phyloP scores from a whole-genome alignment of 495 filamentous ascomycete species.

The Antarctomyces pellizariae region DNA sequence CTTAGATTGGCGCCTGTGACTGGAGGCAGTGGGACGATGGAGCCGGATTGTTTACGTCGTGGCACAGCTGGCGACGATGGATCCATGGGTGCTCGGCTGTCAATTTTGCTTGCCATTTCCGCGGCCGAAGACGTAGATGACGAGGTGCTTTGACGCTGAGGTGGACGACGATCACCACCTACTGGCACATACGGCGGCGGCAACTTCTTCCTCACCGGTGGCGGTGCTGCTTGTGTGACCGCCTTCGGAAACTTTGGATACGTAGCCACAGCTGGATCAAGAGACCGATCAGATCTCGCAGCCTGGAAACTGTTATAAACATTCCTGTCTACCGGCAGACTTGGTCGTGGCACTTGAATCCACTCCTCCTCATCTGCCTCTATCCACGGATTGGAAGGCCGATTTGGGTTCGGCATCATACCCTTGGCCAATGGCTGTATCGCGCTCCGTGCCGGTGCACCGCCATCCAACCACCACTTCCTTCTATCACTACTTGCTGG shows the following conservation, averaged over 20 bases:
- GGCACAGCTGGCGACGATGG: slow-evolving; percentile 6
- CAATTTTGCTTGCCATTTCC: too few species aligned
- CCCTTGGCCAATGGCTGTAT: slow-evolving; percentile 37
- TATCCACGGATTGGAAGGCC: slow-evolving; percentile 64
- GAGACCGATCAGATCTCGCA: slow-evolving; percentile 18
- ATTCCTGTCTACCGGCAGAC: slow-evolving; percentile 20
- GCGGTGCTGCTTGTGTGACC: too few species aligned
- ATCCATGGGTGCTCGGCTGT: too few species aligned
- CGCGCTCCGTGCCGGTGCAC: slow-evolving; percentile 48
- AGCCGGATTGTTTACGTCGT: slow-evolving; percentile 7
- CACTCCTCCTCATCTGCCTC: slow-evolving; percentile 50
- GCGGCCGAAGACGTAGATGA: background rate
- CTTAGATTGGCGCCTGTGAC: slow-evolving; percentile 7
- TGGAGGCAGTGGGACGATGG: slow-evolving; percentile 1
- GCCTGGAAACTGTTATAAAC: slow-evolving; percentile 22
- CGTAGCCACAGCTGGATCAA: slow-evolving; percentile 18
- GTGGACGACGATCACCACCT: slow-evolving; percentile 7
- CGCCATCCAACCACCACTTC: slow-evolving; percentile 92
- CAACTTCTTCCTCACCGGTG: too few species aligned
- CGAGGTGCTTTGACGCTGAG: slow-evolving; percentile 2
- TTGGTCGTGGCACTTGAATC: slow-evolving; percentile 33
- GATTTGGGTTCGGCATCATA: slow-evolving; percentile 40
- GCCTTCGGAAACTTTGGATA: slow-evolving; percentile 19
- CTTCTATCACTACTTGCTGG: slow-evolving; percentile 71
- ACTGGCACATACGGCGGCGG: slow-evolving; percentile 30